Conservation (phyloP, 1,284 basidiomycete species). For the Ustilago nuda region DNA sequence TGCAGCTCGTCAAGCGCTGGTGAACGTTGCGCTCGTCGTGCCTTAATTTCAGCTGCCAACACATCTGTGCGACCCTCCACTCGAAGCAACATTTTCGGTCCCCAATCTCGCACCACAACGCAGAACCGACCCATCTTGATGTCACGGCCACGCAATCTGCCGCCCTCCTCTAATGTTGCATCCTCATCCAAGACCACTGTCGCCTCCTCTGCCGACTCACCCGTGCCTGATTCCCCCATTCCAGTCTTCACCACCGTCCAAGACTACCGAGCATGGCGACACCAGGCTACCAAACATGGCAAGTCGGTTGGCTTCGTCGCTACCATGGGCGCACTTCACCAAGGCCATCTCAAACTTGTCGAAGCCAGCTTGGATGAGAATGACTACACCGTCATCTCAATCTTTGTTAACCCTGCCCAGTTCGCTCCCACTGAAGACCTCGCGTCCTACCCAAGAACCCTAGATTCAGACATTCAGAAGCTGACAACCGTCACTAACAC, state of each 20-base stretch:
- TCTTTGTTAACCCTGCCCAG: constrained; percentile 98
- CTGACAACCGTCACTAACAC: constrained; percentile 41
- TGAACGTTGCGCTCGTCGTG: neutral
- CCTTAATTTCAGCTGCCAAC: neutral
- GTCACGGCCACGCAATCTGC: constrained; percentile 2
- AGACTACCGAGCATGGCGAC: constrained; percentile 82
- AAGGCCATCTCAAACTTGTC: constrained; percentile 87
- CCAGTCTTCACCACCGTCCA: constrained; percentile 81
- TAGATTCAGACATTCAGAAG: constrained; percentile 56
- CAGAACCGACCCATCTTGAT: constrained; percentile 11
- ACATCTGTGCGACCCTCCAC: neutral
- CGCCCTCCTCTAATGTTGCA: neutral
- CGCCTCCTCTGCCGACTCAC: constrained; percentile 32
- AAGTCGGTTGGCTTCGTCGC: constrained; percentile 85
- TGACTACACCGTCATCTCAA: constrained; percentile 88
- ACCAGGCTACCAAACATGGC: constrained; percentile 71
- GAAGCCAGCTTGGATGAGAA: constrained; percentile 79
- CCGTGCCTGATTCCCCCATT: constrained; percentile 73
- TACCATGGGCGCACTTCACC: constrained; percentile 97
- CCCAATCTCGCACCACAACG: neutral
- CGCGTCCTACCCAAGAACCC: constrained; percentile 86
- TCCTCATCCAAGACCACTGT: constrained; percentile 13
- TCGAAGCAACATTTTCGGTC: neutral
- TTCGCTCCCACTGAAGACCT: constrained; percentile 97
- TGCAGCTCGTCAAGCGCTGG: constrained; percentile 1